phyloP scores from a whole-genome alignment of 1,284 basidiomycete genomes.

The Cutaneotrichosporon spelunceum region DNA sequence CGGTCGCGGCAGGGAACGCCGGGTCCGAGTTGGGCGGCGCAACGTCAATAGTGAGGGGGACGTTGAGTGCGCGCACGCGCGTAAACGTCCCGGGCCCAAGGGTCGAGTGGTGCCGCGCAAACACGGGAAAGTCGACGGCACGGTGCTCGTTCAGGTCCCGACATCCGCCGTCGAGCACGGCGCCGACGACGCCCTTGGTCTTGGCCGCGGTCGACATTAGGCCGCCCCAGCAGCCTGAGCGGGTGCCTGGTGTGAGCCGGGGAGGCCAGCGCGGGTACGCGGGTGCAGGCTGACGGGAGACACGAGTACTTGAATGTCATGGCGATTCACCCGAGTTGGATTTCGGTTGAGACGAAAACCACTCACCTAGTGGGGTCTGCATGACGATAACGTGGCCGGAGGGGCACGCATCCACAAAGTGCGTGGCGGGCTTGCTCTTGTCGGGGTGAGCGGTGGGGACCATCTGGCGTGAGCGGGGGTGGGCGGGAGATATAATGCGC shows the following conservation, averaged over 20 bases:
- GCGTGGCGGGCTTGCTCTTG: conserved; percentile 66
- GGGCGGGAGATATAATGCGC: background rate
- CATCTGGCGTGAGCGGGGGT: conserved; percentile 55
- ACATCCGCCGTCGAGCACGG: conserved; percentile 54
- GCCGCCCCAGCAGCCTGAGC: conserved; percentile 49
- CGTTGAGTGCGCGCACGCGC: conserved; percentile 71
- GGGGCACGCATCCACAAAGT: conserved; percentile 81
- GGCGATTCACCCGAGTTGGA: background rate
- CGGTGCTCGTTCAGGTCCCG: conserved; percentile 53
- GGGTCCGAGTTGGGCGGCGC: conserved; percentile 16
- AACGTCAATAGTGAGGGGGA: conserved; percentile 63
- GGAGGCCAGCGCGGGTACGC: background rate
- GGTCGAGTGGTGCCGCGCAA: conserved; percentile 35
- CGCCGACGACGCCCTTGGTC: conserved; percentile 47
- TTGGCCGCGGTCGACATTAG: conserved; percentile 54
- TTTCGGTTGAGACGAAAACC: too few species aligned
- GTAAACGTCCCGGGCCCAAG: conserved; percentile 86
- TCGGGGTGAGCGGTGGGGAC: conserved; percentile 62
- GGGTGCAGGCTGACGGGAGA: background rate
- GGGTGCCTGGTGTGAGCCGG: conserved; percentile 29
- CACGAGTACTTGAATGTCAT: background rate
- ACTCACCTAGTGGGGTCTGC: conserved; percentile 67
- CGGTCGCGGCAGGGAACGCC: conserved; percentile 55
- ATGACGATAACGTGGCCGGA: conserved; percentile 70
- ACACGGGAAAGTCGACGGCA: conserved; percentile 46